Conservation (phyloP, 2,329 filamentous ascomycete species). For the Didymella segeticola region DNA sequence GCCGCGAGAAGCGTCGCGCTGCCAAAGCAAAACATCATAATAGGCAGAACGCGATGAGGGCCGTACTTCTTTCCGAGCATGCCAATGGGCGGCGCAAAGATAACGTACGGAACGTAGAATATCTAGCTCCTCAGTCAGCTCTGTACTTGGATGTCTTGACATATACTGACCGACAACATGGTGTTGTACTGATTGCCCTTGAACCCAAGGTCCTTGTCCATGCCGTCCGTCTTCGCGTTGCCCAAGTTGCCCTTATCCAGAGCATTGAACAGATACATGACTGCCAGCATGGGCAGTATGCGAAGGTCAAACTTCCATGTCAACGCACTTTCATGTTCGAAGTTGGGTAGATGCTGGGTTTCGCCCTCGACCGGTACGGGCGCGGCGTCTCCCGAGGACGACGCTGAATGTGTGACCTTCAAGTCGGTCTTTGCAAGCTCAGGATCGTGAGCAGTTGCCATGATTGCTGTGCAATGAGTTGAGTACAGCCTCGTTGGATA, state of each 20-base stretch:
- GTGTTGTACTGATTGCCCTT: slow-evolving; percentile 70
- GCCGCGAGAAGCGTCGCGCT: slow-evolving; percentile 67
- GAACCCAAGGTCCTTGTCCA: slow-evolving; percentile 65
- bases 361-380: slow-evolving; percentile 37
- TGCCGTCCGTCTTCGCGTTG: slow-evolving; percentile 52
- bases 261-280: slow-evolving; percentile 66
- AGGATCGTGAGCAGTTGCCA: slow-evolving; percentile 35
- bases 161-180: slow-evolving; percentile 57
- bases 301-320: slow-evolving; percentile 63
- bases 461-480: slow-evolving; percentile 15
- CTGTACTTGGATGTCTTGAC: not conserved
- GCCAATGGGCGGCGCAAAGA: slow-evolving; percentile 70
- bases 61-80: slow-evolving; percentile 74
- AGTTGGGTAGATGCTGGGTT: slow-evolving; percentile 43
- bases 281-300: slow-evolving; percentile 63
- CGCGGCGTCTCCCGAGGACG: slow-evolving; percentile 34
- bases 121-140: slow-evolving; percentile 50
- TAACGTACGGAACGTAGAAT: slow-evolving; percentile 77
- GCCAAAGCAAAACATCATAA: slow-evolving; percentile 74
- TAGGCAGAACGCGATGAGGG: slow-evolving; percentile 67
- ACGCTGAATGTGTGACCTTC: slow-evolving; percentile 34
- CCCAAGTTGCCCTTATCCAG: slow-evolving; percentile 46
- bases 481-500: not conserved
- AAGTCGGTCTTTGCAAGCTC: slow-evolving; percentile 41
- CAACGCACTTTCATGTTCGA: slow-evolving; percentile 50